These are phyloP conservation scores for Colletotrichum orbiculare DNA, from an alignment of 2,329 filamentous ascomycete species.

Conservation along the genomic window DNA sequence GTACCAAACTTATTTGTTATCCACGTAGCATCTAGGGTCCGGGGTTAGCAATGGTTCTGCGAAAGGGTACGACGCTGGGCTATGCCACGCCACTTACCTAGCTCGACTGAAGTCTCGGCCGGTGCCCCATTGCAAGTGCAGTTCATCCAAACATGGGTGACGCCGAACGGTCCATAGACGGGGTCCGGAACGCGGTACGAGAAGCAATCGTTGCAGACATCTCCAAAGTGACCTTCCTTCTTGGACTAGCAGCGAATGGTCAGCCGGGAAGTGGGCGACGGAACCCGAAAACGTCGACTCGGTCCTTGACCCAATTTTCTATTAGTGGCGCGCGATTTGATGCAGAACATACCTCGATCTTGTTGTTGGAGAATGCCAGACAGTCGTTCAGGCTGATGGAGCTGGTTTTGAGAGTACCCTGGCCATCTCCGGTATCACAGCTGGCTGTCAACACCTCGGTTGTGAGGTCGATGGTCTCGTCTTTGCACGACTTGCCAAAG, in stretches of 20 bases:
- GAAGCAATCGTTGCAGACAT: conserved; percentile 40
- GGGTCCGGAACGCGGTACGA: conserved; percentile 34
- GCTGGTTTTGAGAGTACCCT: conserved; percentile 17
- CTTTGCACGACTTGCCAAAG: conserved; percentile 30
- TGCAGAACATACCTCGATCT: conserved; percentile 19
- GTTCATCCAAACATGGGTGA: conserved; percentile 25
- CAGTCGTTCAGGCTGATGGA: conserved; percentile 31
- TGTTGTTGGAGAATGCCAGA: conserved; percentile 13
- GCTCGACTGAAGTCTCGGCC: conserved; percentile 14
- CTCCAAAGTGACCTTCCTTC: conserved; percentile 37
- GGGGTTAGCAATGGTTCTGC: background rate
- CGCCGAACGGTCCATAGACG: conserved; percentile 22
- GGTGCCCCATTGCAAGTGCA: conserved; percentile 25
- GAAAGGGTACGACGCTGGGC: background rate
- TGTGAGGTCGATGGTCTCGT: conserved; percentile 22
- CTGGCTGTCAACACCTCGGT: conserved; percentile 26
- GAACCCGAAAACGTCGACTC: background rate
- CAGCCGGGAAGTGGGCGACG: conserved; percentile 15
- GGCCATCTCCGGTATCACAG: conserved; percentile 30
- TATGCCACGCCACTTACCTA: conserved; percentile 17
- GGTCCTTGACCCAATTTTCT: background rate
- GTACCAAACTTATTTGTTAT: conserved; percentile 25
- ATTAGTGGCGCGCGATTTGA: background rate
- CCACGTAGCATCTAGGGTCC: conserved; percentile 4
- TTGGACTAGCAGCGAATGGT: conserved; percentile 11